Evolutionary conservation across 805 yeast genomes (phyloP).

Genomic region (Komagataella pastoris): DNA sequence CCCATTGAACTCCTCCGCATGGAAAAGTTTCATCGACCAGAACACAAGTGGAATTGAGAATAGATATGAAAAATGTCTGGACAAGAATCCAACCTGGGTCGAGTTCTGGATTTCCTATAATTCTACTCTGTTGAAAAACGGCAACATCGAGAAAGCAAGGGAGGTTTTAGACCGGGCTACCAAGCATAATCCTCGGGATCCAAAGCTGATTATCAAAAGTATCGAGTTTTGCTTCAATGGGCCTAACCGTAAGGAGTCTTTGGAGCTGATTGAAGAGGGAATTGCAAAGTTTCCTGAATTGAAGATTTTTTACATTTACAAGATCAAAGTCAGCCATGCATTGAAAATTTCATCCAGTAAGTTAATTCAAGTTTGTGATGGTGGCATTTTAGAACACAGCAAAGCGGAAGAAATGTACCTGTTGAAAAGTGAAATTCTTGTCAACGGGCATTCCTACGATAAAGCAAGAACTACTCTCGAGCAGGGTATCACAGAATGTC

Average conservation of each 20-base stretch:
- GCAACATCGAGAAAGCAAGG: not conserved
- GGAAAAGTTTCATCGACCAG: not conserved
- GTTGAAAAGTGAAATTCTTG: slow-evolving; percentile 47
- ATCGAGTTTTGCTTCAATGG: not conserved
- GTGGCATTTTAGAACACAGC: not conserved
- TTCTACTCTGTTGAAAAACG: not conserved
- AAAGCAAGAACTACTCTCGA: slow-evolving; percentile 34
- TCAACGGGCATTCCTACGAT: slow-evolving; percentile 13
- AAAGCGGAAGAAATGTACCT: slow-evolving; percentile 19
- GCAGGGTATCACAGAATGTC: slow-evolving; percentile 34
- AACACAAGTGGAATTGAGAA: not conserved
- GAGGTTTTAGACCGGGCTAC: not conserved
- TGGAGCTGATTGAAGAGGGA: slow-evolving; percentile 29
- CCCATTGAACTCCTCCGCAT: not conserved
- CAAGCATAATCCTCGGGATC: not conserved
- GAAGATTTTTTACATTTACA: slow-evolving; percentile 23
- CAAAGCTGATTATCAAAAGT: not conserved
- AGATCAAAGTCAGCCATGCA: not conserved
- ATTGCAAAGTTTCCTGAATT: slow-evolving; percentile 32
- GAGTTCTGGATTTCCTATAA: not conserved
- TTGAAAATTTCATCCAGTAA: not conserved
- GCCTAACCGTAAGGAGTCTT: slow-evolving; percentile 16
- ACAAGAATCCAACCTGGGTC: not conserved
- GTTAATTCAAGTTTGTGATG: not conserved
- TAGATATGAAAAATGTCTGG: not conserved